Conservation (phyloP, 345 rosid genomes). For the Salix caprea region DNA sequence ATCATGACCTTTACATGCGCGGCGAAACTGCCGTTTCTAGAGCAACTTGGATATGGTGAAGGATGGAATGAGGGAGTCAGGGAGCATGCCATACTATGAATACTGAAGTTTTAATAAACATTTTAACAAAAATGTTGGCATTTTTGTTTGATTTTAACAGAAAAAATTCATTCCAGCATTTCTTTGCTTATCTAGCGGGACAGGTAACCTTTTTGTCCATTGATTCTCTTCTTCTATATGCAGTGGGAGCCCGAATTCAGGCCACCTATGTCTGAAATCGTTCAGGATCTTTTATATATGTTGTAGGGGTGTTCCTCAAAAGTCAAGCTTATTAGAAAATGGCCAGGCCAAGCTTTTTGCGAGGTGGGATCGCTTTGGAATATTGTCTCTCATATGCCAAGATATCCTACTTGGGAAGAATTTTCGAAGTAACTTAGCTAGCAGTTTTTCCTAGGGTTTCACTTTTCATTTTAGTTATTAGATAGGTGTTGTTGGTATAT, state of each 20-base stretch:
- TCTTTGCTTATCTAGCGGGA: neutral
- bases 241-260: constrained; percentile 90
- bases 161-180: neutral
- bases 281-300: constrained; percentile 78
- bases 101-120: neutral
- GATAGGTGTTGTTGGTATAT: neutral
- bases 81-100: neutral
- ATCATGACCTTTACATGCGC: neutral
- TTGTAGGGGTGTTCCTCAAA: constrained; percentile 21
- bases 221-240: constrained; percentile 2
- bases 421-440: neutral
- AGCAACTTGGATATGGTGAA: neutral
- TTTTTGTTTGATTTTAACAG: neutral
- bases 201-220: neutral
- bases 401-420: neutral
- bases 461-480: neutral
- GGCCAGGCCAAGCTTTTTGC: neutral
- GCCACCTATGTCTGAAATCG: constrained; percentile 78
- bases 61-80: neutral
- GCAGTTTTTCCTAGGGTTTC: neutral
- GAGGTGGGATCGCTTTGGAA: neutral
- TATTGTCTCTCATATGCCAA: neutral
- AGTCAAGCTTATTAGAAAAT: neutral
- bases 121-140: neutral
- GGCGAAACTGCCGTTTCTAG: neutral